Evolutionary conservation across 371 early-diverging fungal genomes (phyloP), one percentile per base, ranked within the genome.

Genomic region (Zopfochytrium polystomum): DNA sequence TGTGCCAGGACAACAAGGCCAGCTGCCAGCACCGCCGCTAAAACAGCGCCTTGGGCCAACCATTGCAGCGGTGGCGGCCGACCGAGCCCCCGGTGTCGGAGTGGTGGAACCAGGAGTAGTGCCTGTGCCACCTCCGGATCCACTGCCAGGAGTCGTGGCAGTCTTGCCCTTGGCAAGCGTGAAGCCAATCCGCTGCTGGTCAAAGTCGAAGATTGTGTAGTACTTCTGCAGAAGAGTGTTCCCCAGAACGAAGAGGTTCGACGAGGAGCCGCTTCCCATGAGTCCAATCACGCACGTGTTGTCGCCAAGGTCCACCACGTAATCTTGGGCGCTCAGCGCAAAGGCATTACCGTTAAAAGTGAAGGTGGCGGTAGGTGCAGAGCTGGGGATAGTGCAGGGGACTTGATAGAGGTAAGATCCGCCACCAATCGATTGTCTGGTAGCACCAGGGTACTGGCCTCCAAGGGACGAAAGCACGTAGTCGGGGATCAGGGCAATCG

Each of bases 211-310:
- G 3, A 60, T 32, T 22, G 50, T 52, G 32, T 46, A 23, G 38
- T 52, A 60, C 13, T 52, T 32, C 52, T 64, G 58, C 23, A 64
- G 42, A 26, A 64, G 33, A 2, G 65, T 64, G 54, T 64, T 64
- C 7, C 65, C 65, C 26, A 64, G 23, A 18, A 64, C 15, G 18
- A 38, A 34, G 22, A 47, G 7, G 48, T 22, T 47, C 15, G 38
- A 38, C 11, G 11, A 7, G 38, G 18, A 18, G 11, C 11, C 7
- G 7, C 46, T 58, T 32, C 48, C 46, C 1, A 18, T 20, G n/a
- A n/a, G n/a, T n/a, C n/a, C n/a, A 18, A 18, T 38, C 38, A 18
- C 18, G 15, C 20, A 42, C 45, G 58, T 4, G 2, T 27, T 46
- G 38, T 31, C 59, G 29, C 49, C 49, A 27, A 52, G 51, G 13